Evolutionary conservation across 352 stramenopile genomes (phyloP), one percentile per base, ranked within the genome.

Genomic region (Phytophthora uliginosa): DNA sequence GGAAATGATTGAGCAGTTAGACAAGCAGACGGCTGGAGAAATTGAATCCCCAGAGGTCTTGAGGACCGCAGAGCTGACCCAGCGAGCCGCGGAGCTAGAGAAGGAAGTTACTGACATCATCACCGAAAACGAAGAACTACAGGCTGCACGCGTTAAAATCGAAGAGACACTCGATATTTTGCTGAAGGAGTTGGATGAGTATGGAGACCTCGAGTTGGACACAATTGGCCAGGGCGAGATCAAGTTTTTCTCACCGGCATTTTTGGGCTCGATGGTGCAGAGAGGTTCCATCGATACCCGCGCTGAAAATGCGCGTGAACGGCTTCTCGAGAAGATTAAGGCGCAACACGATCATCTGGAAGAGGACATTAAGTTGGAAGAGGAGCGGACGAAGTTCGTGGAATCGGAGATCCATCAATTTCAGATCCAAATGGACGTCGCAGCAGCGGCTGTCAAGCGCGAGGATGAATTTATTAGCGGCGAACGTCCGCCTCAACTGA

Each of bases 401-500:
- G 79, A 94, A 54, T 86, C 80, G 7, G 83, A 94, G 53, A 91
- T 94, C 12, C 31, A 88, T 7, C 84, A 91, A 63, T 90, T 94
- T 53, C 76, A 81, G 48, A 80, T 75, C 13, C 84, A 95, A 57
- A 90, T 94, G 81, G 73, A 82, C n/a, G 83, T 79, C 38, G 86
- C 84, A 15, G 74, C 86, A 47, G 82, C 84, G 31, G 84, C 85
- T 0, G 89, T 86, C 6, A 91, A 86, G 67, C 83, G 87, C 28
- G 87, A 95, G 55, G 84, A 94, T 66, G 86, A 89, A 26, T 82
- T 95, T 55, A 92, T 95, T 70, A 94, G 86, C 53, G 89, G 89
- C 12, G 85, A 93, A 50, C 89, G 88, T 61, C 84, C 86, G 4
- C 89, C 89, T 18, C 86, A 94, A 63, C 76, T 92, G 48, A 91